A percentile compares a stretch with the other conserved stretches of the same genome.
phyloP scores from a whole-genome alignment of 768 basidiomycete genomes.

The Postia placenta region DNA sequence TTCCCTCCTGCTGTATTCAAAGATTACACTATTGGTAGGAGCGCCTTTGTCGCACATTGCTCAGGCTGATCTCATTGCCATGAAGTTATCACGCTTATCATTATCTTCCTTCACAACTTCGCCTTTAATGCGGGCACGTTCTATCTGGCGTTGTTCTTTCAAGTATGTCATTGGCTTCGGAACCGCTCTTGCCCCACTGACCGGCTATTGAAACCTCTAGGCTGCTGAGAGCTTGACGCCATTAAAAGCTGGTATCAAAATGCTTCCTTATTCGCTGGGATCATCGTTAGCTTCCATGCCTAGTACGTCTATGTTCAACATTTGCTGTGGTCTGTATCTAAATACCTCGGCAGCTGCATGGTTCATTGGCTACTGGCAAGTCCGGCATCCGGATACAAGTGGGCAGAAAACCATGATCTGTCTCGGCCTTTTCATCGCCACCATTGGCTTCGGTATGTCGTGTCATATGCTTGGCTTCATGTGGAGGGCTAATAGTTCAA shows the following conservation, averaged over 20 bases:
- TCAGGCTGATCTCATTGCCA: conserved; percentile 9
- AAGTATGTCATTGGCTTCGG: conserved; percentile 39
- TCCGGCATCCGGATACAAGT: conserved; percentile 44
- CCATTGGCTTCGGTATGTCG: conserved; percentile 68
- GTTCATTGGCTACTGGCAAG: conserved; percentile 68
- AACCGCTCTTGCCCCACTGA: conserved; percentile 6
- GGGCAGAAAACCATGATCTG: conserved; percentile 65
- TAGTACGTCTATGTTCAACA: conserved; percentile 11
- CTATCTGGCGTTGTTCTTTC: conserved; percentile 79
- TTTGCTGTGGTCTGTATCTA: background rate
- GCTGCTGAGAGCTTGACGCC: conserved; percentile 68
- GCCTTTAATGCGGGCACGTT: conserved; percentile 83
- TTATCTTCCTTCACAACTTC: conserved; percentile 78
- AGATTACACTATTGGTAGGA: conserved; percentile 53
- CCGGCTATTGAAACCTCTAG: conserved; percentile 28
- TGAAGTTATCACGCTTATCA: conserved; percentile 56
- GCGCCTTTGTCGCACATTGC: background rate
- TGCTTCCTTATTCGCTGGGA: conserved; percentile 82
- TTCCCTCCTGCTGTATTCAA: conserved; percentile 64
- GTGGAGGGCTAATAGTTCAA: conserved; percentile 3
- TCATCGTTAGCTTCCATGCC: conserved; percentile 83
- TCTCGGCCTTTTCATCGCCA: conserved; percentile 55
- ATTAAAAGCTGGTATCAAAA: conserved; percentile 62
- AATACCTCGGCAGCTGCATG: conserved; percentile 46
- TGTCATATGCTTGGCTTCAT: background rate